phyloP scores from a whole-genome alignment of 2,329 filamentous ascomycete species.

The Sarocladium oryzae region DNA sequence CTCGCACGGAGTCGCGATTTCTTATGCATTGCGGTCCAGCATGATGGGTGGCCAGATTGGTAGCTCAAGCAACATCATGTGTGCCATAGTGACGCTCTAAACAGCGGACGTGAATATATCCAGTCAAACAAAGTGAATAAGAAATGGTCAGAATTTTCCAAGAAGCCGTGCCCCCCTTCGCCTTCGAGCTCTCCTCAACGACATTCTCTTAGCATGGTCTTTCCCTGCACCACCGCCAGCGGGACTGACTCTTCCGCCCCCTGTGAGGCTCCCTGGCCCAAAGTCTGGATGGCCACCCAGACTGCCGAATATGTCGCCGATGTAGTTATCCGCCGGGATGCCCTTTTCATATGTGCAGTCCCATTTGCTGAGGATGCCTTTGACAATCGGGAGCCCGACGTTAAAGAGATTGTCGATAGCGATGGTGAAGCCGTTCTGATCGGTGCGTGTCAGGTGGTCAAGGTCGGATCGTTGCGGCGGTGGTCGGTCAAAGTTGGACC shows the following conservation, averaged over 20 bases:
- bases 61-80: too few species aligned
- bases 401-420: slow-evolving; percentile 60
- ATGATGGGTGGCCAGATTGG: slow-evolving; percentile 25
- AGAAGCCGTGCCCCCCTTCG: background rate
- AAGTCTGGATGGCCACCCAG: slow-evolving; percentile 61
- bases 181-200: background rate
- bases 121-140: too few species aligned
- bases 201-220: slow-evolving; percentile 2
- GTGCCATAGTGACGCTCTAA: too few species aligned
- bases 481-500: slow-evolving; percentile 65
- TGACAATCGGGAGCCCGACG: slow-evolving; percentile 58
- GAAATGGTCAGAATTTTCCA: background rate
- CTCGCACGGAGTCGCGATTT: slow-evolving; percentile 25
- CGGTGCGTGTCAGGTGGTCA: slow-evolving; percentile 51
- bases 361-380: slow-evolving; percentile 58
- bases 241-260: slow-evolving; percentile 25
- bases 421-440: slow-evolving; percentile 59
- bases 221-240: background rate
- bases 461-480: slow-evolving; percentile 49
- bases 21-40: slow-evolving; percentile 23
- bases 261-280: slow-evolving; percentile 45
- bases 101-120: too few species aligned
- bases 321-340: slow-evolving; percentile 54
- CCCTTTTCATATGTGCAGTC: slow-evolving; percentile 50
- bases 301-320: slow-evolving; percentile 66